Conservation (phyloP, 441 rosid genomes). For the Pelargonium australe region DNA sequence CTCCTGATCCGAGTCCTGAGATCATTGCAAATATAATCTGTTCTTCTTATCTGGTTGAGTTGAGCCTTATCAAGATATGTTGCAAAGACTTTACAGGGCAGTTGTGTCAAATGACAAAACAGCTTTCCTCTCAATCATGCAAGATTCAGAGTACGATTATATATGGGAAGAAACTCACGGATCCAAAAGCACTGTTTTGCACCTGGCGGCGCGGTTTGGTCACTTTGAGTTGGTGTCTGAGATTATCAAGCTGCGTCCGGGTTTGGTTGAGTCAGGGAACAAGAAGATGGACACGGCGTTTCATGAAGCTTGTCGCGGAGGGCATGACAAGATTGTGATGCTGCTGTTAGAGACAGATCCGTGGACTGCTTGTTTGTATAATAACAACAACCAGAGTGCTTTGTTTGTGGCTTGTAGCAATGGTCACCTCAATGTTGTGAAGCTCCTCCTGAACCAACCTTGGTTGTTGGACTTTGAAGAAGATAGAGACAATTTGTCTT, state of each 20-base stretch:
- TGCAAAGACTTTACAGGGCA: no score
- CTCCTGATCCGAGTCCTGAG: no score
- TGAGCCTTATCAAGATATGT: no score
- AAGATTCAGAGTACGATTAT: no score
- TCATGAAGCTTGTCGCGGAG: constrained; percentile 30
- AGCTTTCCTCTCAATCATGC: no score
- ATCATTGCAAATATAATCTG: no score
- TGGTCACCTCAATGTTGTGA: constrained; percentile 23
- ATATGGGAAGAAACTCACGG: no score
- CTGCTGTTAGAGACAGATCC: constrained; percentile 22
- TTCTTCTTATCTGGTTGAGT: no score
- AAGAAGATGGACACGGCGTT: constrained; percentile 23
- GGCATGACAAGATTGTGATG: constrained; percentile 16
- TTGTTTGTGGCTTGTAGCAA: constrained; percentile 25
- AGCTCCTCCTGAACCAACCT: constrained; percentile 19
- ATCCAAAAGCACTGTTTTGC: no score
- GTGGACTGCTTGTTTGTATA: constrained; percentile 2
- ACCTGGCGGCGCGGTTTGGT: constrained; percentile 26
- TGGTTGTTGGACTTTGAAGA: no score
- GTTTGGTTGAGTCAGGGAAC: constrained; percentile 21
- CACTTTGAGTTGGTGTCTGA: constrained; percentile 16
- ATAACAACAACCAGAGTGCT: constrained; percentile 13
- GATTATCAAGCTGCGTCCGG: constrained; percentile 20
- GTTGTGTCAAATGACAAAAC: no score
- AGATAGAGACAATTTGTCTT: no score